phyloP scores from a whole-genome alignment of 2,329 filamentous ascomycete species.

The Alternaria hordeiaustralica region DNA sequence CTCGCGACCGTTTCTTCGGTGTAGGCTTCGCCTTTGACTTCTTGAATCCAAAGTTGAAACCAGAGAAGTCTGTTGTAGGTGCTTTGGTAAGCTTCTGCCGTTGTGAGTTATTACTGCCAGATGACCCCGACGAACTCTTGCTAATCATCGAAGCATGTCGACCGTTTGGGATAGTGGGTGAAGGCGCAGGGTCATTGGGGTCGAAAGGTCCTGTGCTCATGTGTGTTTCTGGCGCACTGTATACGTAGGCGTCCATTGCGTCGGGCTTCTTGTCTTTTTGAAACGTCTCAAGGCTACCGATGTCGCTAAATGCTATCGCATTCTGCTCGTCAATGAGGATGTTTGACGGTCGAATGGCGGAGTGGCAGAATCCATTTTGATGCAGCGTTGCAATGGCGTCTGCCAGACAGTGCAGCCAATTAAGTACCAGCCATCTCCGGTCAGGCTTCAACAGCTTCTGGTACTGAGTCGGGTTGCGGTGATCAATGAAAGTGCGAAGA shows the following conservation, averaged over 20 bases:
- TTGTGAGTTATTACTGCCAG: conserved; percentile 40
- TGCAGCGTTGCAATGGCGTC: conserved; percentile 74
- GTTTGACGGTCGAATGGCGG: conserved; percentile 73
- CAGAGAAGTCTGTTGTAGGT: conserved; percentile 42
- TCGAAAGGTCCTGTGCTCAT: conserved; percentile 36
- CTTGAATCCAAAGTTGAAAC: conserved; percentile 48
- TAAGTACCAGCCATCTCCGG: conserved; percentile 66
- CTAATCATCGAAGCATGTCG: conserved; percentile 43
- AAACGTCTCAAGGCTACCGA: conserved; percentile 57
- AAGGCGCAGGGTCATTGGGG: conserved; percentile 11
- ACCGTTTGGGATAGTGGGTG: conserved; percentile 21
- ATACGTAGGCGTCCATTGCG: conserved; percentile 74
- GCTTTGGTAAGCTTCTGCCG: conserved; percentile 43
- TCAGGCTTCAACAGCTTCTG: conserved; percentile 67
- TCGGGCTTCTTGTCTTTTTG: conserved; percentile 61
- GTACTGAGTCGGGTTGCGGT: conserved; percentile 64
- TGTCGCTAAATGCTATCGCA: conserved; percentile 71
- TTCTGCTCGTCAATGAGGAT: conserved; percentile 71
- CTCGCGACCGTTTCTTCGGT: conserved; percentile 34
- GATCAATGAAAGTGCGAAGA: conserved; percentile 70
- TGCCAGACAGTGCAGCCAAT: conserved; percentile 77
- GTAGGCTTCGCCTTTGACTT: conserved; percentile 38
- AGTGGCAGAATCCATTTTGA: conserved; percentile 67
- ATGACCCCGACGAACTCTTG: conserved; percentile 46
- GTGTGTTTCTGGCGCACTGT: conserved; percentile 69